A percentile compares a stretch with the other conserved stretches of the same genome.
Evolutionary conservation across 2,329 filamentous ascomycete genomes (phyloP).

Genomic region (Fusarium sp.): DNA sequence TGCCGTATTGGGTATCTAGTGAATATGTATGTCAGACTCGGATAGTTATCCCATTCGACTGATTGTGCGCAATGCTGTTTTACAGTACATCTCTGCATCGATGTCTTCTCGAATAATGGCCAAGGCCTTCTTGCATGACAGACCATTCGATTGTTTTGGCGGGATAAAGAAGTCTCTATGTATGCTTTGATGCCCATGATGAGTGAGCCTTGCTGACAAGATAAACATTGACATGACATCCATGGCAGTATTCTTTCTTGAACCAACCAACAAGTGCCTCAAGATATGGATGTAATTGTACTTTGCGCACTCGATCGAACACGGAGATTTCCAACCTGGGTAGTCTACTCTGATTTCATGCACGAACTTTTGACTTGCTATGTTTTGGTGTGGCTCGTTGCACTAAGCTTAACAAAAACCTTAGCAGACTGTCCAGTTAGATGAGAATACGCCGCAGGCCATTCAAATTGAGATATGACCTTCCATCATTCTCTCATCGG

Average conservation of each 20-base stretch:
- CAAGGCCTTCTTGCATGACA: slow-evolving; percentile 4
- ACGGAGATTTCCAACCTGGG: not conserved
- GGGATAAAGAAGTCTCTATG: not conserved
- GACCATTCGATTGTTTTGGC: not conserved
- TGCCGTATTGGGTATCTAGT: slow-evolving; percentile 12
- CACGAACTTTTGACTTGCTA: not conserved
- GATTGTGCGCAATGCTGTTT: not conserved
- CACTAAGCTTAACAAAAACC: slow-evolving; percentile 21
- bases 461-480: not conserved
- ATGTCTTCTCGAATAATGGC: slow-evolving; percentile 1
- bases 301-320: not conserved
- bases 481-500: slow-evolving; percentile 8
- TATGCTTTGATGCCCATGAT: not conserved
- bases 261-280: not conserved
- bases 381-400: slow-evolving; percentile 6
- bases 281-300: not conserved
- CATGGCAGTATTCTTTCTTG: not conserved
- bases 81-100: not conserved
- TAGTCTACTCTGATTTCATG: not conserved
- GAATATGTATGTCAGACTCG: not conserved
- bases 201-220: not conserved
- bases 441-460: slow-evolving; percentile 15
- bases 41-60: not conserved
- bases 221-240: not conserved
- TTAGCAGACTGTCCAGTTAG: slow-evolving; percentile 4